Percentiles rank a stretch among this genome's conserved stretches.
Evolutionary conservation across 768 basidiomycete genomes (phyloP).

Genomic region (Phylloporus scabripes): DNA sequence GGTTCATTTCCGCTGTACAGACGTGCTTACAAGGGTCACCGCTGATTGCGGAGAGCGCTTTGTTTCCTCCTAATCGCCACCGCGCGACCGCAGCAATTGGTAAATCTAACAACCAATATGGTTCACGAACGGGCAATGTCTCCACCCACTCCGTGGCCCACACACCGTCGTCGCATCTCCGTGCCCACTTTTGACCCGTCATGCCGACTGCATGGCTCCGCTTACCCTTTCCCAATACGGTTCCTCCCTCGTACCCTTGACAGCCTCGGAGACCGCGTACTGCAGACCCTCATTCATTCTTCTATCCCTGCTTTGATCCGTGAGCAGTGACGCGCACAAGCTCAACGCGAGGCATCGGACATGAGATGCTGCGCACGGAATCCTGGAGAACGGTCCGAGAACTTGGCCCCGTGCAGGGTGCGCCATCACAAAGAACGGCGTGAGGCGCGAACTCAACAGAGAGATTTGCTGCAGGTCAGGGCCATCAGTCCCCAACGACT

Average conservation of each 20-base stretch:
- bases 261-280: conserved; percentile 23
- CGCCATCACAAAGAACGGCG: conserved; percentile 73
- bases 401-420: conserved; percentile 73
- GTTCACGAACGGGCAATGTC: too few relatives aligned
- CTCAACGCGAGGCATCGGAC: conserved; percentile 61
- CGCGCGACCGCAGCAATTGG: conserved; percentile 10
- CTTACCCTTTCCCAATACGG: conserved; percentile 30
- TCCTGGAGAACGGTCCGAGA: conserved; percentile 69
- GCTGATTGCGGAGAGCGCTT: conserved; percentile 4
- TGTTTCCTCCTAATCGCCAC: conserved; percentile 11
- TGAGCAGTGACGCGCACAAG: conserved; percentile 39
- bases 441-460: conserved; percentile 52
- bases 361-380: conserved; percentile 39
- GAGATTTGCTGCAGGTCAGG: conserved; percentile 39
- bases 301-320: conserved; percentile 10
- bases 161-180: background rate
- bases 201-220: conserved; percentile 10
- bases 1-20: background rate
- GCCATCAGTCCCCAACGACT: conserved; percentile 6
- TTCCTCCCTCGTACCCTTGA: conserved; percentile 25
- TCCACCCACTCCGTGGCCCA: background rate
- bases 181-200: background rate
- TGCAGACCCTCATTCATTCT: conserved; percentile 15
- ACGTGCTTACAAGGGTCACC: conserved; percentile 8
- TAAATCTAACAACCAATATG: conserved; percentile 2